phyloP scores from a whole-genome alignment of 495 filamentous ascomycete genomes.

The Xylaria grammica region DNA sequence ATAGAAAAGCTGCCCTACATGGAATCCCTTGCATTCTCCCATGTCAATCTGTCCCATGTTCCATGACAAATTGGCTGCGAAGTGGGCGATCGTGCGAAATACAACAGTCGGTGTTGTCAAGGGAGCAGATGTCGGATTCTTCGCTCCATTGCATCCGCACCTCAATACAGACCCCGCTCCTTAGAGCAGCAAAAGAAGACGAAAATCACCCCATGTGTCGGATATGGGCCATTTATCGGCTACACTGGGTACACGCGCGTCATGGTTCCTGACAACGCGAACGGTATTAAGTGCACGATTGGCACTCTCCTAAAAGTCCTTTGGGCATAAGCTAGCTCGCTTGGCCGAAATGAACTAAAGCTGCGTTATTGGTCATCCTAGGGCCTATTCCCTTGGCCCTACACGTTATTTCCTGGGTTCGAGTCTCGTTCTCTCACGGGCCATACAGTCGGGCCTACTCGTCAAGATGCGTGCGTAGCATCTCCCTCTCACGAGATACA shows the following conservation, averaged over 20 bases:
- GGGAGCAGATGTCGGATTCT: no score
- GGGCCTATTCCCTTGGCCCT: neutral
- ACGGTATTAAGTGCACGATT: neutral
- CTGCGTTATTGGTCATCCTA: neutral
- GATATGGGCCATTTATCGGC: neutral
- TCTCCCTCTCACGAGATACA: no score
- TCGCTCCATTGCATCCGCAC: neutral
- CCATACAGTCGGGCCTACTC: neutral
- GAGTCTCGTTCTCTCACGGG: neutral
- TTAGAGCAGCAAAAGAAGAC: neutral
- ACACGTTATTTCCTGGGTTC: neutral
- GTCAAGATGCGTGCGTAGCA: no score
- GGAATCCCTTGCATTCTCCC: neutral
- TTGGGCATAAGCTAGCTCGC: neutral
- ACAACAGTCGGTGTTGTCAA: neutral
- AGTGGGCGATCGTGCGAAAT: neutral
- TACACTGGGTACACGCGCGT: neutral
- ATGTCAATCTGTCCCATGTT: neutral
- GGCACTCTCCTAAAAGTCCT: neutral
- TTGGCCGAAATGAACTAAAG: neutral
- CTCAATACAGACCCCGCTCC: neutral
- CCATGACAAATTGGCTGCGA: neutral
- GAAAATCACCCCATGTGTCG: neutral
- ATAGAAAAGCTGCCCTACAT: neutral
- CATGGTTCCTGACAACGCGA: neutral